These are phyloP conservation scores for Centella asiatica DNA, from an alignment of 129 eudicot species.

Conservation along the genomic window DNA sequence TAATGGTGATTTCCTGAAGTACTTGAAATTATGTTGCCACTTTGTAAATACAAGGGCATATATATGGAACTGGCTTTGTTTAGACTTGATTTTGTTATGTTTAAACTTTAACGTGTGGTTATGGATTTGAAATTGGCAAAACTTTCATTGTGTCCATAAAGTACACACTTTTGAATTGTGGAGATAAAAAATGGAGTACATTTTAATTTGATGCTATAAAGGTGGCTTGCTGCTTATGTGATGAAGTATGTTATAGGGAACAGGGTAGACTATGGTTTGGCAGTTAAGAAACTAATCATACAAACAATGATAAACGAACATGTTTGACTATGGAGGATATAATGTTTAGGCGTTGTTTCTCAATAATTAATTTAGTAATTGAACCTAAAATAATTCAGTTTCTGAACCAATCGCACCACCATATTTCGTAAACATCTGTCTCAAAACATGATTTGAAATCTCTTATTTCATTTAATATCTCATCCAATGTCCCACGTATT, in stretches of 20 bases:
- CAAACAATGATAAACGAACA: constrained; percentile 6
- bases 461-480: too few species aligned
- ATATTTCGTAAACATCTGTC: too few species aligned
- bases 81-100: not conserved
- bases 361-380: too few species aligned
- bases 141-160: not conserved
- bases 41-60: not conserved
- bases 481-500: too few species aligned
- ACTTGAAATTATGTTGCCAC: not conserved
- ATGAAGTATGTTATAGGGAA: not conserved
- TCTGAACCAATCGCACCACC: too few species aligned
- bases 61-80: not conserved
- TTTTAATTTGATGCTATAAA: constrained; percentile 1
- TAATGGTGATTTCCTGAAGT: not conserved
- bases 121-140: not conserved
- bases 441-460: too few species aligned
- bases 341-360: too few species aligned
- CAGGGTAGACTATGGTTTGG: not conserved
- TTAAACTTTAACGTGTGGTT: not conserved
- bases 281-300: constrained; percentile 12
- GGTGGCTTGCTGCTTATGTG: constrained; percentile 18
- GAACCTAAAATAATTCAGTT: too few species aligned
- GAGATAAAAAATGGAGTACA: constrained; percentile 1
- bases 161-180: not conserved
- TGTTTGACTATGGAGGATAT: constrained; percentile 17